These are phyloP conservation scores for Apium graveolens DNA, from an alignment of 129 eudicot genomes.

Conservation along the genomic window DNA sequence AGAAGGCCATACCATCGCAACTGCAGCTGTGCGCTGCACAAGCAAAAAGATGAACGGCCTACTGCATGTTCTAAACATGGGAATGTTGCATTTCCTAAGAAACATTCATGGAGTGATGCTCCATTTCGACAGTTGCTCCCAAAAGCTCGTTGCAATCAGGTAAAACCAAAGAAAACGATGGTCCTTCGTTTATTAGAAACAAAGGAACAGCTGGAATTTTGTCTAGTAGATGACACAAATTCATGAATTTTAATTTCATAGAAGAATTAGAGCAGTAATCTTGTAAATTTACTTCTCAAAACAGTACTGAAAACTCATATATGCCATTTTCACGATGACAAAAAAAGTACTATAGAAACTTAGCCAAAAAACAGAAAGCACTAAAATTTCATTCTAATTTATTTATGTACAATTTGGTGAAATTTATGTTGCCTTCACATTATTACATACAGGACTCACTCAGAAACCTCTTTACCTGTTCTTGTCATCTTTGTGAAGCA, in stretches of 20 bases:
- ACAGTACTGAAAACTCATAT: not conserved
- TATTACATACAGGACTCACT: not conserved
- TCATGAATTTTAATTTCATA: not conserved
- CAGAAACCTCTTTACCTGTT: not conserved
- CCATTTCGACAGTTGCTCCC: not conserved
- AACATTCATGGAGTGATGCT: not conserved
- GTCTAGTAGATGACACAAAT: not conserved
- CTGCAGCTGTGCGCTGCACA: conserved; percentile 25
- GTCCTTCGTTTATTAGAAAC: not conserved
- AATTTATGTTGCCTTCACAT: not conserved
- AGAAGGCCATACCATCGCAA: conserved; percentile 25
- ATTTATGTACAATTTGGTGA: not conserved
- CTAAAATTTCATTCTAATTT: not conserved
- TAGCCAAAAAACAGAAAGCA: not conserved
- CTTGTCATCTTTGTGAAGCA: not conserved
- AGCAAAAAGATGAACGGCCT: not conserved
- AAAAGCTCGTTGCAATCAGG: not conserved
- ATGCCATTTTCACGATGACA: too few species aligned
- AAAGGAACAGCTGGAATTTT: not conserved
- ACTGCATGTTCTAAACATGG: not conserved
- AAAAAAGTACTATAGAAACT: not conserved
- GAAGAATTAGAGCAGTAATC: not conserved
- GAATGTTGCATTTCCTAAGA: conserved; percentile 9
- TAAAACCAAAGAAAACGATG: conserved; percentile 3
- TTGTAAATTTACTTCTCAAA: not conserved